Conservation (phyloP, 805 yeast species). For the Naumovozyma baii region DNA sequence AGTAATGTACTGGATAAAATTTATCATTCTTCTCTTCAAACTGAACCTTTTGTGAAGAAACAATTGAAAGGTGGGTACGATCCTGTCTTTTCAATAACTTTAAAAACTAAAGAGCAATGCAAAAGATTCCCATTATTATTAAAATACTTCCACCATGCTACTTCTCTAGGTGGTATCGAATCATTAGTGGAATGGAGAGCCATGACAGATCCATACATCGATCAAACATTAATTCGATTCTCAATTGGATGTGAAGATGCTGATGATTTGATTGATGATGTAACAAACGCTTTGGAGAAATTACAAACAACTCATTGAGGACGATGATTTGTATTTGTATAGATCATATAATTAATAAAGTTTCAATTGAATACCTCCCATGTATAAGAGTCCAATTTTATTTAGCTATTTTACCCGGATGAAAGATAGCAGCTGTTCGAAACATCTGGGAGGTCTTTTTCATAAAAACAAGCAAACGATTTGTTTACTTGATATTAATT, state of each 20-base stretch:
- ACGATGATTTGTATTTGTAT: too few species aligned
- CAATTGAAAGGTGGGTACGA: slow-evolving; percentile 58
- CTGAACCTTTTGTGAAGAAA: slow-evolving; percentile 50
- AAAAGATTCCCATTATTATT: slow-evolving; percentile 53
- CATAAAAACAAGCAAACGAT: neutral
- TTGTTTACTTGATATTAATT: neutral
- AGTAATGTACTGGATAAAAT: slow-evolving; percentile 41
- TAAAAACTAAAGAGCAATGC: slow-evolving; percentile 46
- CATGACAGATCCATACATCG: slow-evolving; percentile 50
- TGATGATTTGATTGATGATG: slow-evolving; percentile 67
- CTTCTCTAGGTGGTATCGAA: slow-evolving; percentile 89
- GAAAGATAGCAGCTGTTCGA: neutral
- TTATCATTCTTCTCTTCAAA: slow-evolving; percentile 70
- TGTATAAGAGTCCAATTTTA: too few species aligned
- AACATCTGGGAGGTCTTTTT: neutral
- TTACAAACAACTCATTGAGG: slow-evolving; percentile 5
- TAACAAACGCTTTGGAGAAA: slow-evolving; percentile 44
- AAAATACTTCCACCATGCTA: slow-evolving; percentile 76
- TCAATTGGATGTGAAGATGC: slow-evolving; percentile 75
- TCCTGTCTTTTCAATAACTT: slow-evolving; percentile 69
- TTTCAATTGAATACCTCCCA: too few species aligned
- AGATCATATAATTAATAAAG: too few species aligned
- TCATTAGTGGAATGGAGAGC: slow-evolving; percentile 88
- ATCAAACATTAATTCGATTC: slow-evolving; percentile 53
- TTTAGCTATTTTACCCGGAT: too few species aligned